A percentile compares a stretch with the other conserved stretches of the same genome.
Conservation (phyloP, 1,284 basidiomycete genomes). For the Austroboletus rostrupii region DNA sequence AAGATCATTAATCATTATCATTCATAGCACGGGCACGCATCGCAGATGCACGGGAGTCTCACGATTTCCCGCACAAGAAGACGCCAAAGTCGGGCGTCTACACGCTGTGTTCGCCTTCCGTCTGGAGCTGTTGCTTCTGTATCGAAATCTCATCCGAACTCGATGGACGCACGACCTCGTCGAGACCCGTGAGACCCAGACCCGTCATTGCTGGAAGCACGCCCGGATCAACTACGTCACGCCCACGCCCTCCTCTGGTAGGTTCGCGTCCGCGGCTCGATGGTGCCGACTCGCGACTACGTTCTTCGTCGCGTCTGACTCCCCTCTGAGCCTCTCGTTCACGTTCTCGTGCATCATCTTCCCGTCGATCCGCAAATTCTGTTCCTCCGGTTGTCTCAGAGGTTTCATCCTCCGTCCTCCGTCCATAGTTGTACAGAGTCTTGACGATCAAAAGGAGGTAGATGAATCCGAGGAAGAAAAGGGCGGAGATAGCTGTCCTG, state of each 20-base stretch:
- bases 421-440: constrained; percentile 60
- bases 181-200: constrained; percentile 28
- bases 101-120: not conserved
- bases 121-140: constrained; percentile 5
- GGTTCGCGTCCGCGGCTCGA: constrained; percentile 13
- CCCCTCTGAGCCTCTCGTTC: constrained; percentile 6
- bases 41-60: not conserved
- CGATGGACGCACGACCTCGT: constrained; percentile 14
- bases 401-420: not conserved
- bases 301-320: not conserved
- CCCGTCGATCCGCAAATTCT: not conserved
- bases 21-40: too few species aligned
- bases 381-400: not conserved
- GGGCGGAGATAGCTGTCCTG: constrained; percentile 51
- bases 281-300: not conserved
- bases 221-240: constrained; percentile 10
- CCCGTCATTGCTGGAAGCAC: constrained; percentile 27
- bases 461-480: constrained; percentile 57
- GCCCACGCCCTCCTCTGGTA: constrained; percentile 3
- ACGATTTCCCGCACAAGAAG: not conserved
- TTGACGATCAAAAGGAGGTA: constrained; percentile 60
- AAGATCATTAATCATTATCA: too few species aligned
- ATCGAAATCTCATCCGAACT: constrained; percentile 8
- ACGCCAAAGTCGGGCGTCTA: not conserved
- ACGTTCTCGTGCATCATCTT: not conserved